Conservation (phyloP, 164 flowering plant genomes). For the Hamamelis virginiana region DNA sequence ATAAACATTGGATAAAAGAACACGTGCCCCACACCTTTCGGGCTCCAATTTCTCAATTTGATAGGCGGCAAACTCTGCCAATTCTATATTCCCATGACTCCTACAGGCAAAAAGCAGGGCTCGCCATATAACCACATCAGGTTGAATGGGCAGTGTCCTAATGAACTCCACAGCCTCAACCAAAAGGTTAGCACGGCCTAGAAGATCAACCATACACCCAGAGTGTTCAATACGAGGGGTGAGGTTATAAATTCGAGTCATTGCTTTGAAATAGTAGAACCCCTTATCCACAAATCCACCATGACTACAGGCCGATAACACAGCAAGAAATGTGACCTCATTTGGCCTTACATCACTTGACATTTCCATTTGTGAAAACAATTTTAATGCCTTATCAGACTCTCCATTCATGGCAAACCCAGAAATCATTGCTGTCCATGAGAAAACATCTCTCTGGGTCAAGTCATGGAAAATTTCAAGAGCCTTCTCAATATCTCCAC, state of each 20-base stretch:
- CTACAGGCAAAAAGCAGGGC: conserved; percentile 32
- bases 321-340: conserved; percentile 36
- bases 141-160: conserved; percentile 28
- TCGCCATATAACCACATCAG: conserved; percentile 41
- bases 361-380: conserved; percentile 28
- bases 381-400: conserved; percentile 21
- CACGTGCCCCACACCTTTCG: conserved; percentile 25
- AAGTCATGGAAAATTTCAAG: conserved; percentile 25
- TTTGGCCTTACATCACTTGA: conserved; percentile 27
- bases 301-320: conserved; percentile 39
- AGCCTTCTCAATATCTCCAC: conserved; percentile 34
- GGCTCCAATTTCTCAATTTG: conserved; percentile 33
- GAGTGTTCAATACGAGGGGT: conserved; percentile 33
- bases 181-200: conserved; percentile 38
- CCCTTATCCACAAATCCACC: conserved; percentile 37
- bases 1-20: conserved; percentile 32
- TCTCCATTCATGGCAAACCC: conserved; percentile 39
- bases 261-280: conserved; percentile 20
- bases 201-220: conserved; percentile 39
- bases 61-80: conserved; percentile 31
- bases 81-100: conserved; percentile 20
- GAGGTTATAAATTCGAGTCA: conserved; percentile 26
- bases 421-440: conserved; percentile 38
- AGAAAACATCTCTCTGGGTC: conserved; percentile 26
- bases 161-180: conserved; percentile 26